phyloP scores from a whole-genome alignment of 2,329 filamentous ascomycete genomes.

The Aspergillus clavatus region DNA sequence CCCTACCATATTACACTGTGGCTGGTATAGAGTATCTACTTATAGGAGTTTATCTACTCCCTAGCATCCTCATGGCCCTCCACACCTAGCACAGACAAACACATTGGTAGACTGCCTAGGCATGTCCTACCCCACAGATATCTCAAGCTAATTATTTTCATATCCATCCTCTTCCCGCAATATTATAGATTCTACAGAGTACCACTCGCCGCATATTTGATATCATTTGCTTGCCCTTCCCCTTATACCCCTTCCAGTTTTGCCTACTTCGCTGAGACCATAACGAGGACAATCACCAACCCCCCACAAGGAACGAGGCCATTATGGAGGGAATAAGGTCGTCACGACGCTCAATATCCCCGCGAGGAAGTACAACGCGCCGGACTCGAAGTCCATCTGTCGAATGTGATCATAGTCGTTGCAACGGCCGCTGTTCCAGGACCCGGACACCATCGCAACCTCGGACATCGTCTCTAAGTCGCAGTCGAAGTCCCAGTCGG shows the following conservation, averaged over 20 bases:
- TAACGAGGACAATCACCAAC: constrained; percentile 26
- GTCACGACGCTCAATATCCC: constrained; percentile 32
- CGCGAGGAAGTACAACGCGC: constrained; percentile 28
- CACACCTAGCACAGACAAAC: too few species aligned
- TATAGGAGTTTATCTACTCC: too few species aligned
- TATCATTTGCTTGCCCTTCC: too few species aligned
- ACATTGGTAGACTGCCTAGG: too few species aligned
- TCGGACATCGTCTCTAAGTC: constrained; percentile 30
- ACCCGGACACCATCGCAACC: constrained; percentile 28
- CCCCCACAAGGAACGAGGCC: constrained; percentile 16
- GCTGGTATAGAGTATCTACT: too few species aligned
- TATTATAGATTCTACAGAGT: too few species aligned
- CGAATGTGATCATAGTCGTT: constrained; percentile 17
- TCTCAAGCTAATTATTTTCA: too few species aligned
- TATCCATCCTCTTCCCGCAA: too few species aligned
- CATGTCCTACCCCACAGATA: too few species aligned
- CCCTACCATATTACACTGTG: too few species aligned
- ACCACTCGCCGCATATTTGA: too few species aligned
- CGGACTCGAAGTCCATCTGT: constrained; percentile 26
- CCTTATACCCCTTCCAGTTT: neutral
- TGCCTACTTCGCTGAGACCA: constrained; percentile 22
- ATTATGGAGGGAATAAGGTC: constrained; percentile 25
- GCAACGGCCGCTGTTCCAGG: constrained; percentile 24
- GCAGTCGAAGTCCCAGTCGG: constrained; percentile 37
- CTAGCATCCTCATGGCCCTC: too few species aligned